Evolutionary conservation across 2,329 filamentous ascomycete species (phyloP), one percentile per base, ranked within the genome.

Genomic region (Trichophyton verrucosum): DNA sequence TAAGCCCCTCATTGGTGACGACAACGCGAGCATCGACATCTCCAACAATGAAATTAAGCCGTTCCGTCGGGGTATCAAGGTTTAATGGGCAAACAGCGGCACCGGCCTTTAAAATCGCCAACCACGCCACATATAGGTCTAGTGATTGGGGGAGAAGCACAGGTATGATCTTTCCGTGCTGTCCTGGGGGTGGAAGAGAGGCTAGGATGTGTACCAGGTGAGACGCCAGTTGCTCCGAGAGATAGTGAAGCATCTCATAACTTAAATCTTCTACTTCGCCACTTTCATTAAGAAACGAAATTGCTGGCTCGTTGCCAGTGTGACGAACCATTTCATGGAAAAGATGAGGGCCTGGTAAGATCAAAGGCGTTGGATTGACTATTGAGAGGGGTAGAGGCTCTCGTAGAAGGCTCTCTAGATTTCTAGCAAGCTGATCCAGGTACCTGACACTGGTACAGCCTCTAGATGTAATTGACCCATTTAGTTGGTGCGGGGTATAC

Each of bases 31-130:
- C 89, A 9, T 79, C 77, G 44, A 95, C 82, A 77, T 96, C 90
- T n/a, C 82, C 72, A 15, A 91, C 73, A 57, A 96, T 91, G 70
- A 95, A 96, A 58, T 80, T 82, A 49, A 95, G 79, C 57, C 91
- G 81, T 59, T 95, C 89, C 3, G 78, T 72, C 0, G 91, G 91
- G 0, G 86, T 83, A 72, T 95, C 91, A 57, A 88, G 79, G 63
- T 87, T 87, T 61, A 96, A 76, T 0, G 91, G 91, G 65, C 91
- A 96, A 67, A 96, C 96, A 0, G 89, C 89, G 40, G 82, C 88
- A 5, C 91, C 91, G 11, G 85, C 85, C 71, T 91, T 91, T 55
- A 96, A 77, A 59, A 92, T 82, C 2, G 86, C 90, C 51, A 96
- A 73, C 64, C 89, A 81, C 1, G 88, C 80, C 61, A 94, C 80